A percentile compares a stretch with the other conserved stretches of the same genome.
These are phyloP conservation scores for Clonostachys rhizophaga DNA, from an alignment of 2,329 filamentous ascomycete genomes.

Conservation along the genomic window DNA sequence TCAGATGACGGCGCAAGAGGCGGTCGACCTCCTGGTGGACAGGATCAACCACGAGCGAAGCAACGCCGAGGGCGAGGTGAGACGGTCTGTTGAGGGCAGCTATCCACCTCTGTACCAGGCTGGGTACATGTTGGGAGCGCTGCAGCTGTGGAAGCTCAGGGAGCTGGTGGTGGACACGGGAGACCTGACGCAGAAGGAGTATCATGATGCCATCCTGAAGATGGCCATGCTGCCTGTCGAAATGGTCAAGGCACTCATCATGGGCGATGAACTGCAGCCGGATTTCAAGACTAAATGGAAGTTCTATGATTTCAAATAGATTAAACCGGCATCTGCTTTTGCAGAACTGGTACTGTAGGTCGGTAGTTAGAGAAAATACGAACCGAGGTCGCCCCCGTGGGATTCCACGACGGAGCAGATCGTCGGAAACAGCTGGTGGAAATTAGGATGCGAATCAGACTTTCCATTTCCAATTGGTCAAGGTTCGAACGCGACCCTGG, in stretches of 20 bases:
- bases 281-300: conserved; percentile 44
- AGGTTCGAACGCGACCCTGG: too few relatives aligned
- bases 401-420: too few relatives aligned
- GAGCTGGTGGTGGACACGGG: conserved; percentile 36
- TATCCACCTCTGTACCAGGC: conserved; percentile 56
- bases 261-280: conserved; percentile 28
- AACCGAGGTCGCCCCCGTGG: too few relatives aligned
- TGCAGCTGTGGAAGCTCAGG: conserved; percentile 48
- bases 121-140: conserved; percentile 54
- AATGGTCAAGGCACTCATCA: conserved; percentile 42
- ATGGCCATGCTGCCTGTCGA: conserved; percentile 51
- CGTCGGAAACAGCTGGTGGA: too few relatives aligned
- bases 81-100: conserved; percentile 48
- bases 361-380: too few relatives aligned
- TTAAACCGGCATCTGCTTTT: not conserved
- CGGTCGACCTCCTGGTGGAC: conserved; percentile 50
- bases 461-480: too few relatives aligned
- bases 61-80: conserved; percentile 56
- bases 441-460: too few relatives aligned
- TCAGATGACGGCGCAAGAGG: conserved; percentile 45
- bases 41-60: conserved; percentile 53
- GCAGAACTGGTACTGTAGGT: too few relatives aligned
- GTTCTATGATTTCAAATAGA: conserved; percentile 29
- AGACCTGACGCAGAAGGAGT: conserved; percentile 41
- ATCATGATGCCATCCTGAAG: conserved; percentile 47